These are phyloP conservation scores for Logfia minima DNA, from an alignment of 129 eudicot species.

Conservation along the genomic window DNA sequence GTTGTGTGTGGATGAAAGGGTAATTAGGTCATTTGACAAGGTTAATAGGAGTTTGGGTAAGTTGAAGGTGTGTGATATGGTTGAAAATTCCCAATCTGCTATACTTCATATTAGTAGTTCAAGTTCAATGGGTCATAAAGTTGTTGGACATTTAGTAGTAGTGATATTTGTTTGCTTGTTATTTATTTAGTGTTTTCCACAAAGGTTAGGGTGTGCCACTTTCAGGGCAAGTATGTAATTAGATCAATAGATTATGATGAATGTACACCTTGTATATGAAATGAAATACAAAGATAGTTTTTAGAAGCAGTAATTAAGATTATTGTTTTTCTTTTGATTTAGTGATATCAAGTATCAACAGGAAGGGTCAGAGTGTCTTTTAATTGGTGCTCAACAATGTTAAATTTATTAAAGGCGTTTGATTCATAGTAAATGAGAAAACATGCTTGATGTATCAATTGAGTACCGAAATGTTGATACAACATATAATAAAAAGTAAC, in stretches of 20 bases:
- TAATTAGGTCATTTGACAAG: conserved; percentile 29
- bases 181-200: conserved; percentile 10
- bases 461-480: too few species aligned
- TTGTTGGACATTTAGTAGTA: conserved; percentile 9
- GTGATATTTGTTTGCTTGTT: conserved; percentile 30
- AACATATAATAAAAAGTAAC: too few species aligned
- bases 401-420: too few species aligned
- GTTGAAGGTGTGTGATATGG: conserved; percentile 42
- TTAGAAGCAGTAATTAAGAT: background rate
- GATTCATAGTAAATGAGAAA: too few species aligned
- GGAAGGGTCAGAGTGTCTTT: too few species aligned
- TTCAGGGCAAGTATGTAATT: conserved; percentile 31
- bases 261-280: conserved; percentile 30
- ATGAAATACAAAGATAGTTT: background rate
- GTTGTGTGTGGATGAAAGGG: conserved; percentile 57
- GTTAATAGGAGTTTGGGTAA: conserved; percentile 36
- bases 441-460: too few species aligned
- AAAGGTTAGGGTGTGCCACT: background rate
- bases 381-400: too few species aligned
- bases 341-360: background rate
- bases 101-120: conserved; percentile 34
- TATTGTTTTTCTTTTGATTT: background rate
- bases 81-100: conserved; percentile 42
- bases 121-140: background rate
- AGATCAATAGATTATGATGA: conserved; percentile 11